phyloP scores from a whole-genome alignment of 495 filamentous ascomycete species.

The Talaromyces borbonicus region DNA sequence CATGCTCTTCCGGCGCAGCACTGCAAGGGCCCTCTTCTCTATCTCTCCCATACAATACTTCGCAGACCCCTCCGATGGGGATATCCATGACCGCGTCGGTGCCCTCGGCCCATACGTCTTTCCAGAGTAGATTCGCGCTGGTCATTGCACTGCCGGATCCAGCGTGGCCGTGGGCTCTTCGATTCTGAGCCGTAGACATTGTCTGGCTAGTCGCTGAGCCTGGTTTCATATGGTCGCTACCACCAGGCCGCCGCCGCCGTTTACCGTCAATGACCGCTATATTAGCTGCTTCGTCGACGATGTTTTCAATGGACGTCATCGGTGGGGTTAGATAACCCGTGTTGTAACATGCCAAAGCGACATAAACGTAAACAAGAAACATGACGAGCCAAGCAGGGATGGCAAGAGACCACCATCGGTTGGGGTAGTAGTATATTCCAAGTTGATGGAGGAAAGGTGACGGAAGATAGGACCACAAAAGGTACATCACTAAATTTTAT shows the following conservation, averaged over 20 bases:
- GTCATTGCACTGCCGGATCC: conserved; percentile 6
- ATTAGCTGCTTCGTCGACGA: conserved; percentile 84
- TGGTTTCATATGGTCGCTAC: conserved; percentile 34
- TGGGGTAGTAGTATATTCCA: conserved; percentile 93
- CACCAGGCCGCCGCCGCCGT: conserved; percentile 45
- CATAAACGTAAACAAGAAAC: conserved; percentile 82
- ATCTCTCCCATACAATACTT: conserved; percentile 53
- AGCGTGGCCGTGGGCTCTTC: conserved; percentile 27
- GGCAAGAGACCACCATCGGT: conserved; percentile 94
- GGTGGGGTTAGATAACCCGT: conserved; percentile 76
- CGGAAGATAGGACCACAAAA: conserved; percentile 91
- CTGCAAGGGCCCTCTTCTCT: conserved; percentile 22
- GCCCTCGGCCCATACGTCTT: conserved; percentile 72
- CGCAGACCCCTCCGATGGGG: conserved; percentile 92
- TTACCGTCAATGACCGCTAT: conserved; percentile 72
- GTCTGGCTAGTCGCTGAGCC: conserved; percentile 38
- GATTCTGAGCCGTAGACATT: conserved; percentile 35
- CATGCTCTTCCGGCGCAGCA: not conserved
- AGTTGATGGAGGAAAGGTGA: conserved; percentile 85
- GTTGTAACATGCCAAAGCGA: conserved; percentile 88
- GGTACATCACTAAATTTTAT: conserved; percentile 54
- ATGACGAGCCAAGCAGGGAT: conserved; percentile 87
- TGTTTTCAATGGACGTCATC: conserved; percentile 71
- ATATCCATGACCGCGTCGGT: conserved; percentile 98
- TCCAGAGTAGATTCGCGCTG: conserved; percentile 51